phyloP scores from a whole-genome alignment of 2,329 filamentous ascomycete species.

The Aspergillus pseudotamarii region DNA sequence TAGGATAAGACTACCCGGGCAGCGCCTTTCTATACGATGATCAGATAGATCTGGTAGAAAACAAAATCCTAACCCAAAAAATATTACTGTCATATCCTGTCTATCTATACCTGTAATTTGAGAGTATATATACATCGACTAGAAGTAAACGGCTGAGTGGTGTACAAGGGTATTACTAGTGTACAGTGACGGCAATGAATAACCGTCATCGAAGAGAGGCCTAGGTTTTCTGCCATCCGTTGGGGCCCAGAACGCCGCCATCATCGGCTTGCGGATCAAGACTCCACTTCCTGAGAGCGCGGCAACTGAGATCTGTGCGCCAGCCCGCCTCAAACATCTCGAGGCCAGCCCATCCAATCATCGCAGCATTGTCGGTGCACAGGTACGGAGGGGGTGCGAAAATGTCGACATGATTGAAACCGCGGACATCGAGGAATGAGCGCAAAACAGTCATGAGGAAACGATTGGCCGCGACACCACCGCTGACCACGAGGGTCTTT shows the following conservation, averaged over 20 bases:
- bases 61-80: not conserved
- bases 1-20: not conserved
- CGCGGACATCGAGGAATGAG: conserved; percentile 66
- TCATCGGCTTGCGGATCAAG: conserved; percentile 65
- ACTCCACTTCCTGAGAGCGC: conserved; percentile 70
- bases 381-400: conserved; percentile 74
- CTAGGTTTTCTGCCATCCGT: conserved; percentile 51
- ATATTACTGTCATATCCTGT: not conserved
- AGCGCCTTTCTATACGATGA: conserved; percentile 2
- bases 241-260: conserved; percentile 68
- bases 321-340: conserved; percentile 89
- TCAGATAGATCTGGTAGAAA: conserved; percentile 2
- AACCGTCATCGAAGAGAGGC: not conserved
- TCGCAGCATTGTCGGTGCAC: conserved; percentile 95
- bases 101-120: not conserved
- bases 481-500: conserved; percentile 75
- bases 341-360: conserved; percentile 92
- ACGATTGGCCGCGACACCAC: conserved; percentile 84
- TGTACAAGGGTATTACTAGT: conserved; percentile 8
- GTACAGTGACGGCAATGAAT: not conserved
- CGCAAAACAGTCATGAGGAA: conserved; percentile 72
- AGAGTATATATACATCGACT: not conserved
- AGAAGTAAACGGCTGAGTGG: not conserved
- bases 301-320: conserved; percentile 62
- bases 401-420: conserved; percentile 63